Base-by-base conservation (phyloP, 2,329 filamentous ascomycete genomes). In the Neocatenulostroma microsporum region DNA sequence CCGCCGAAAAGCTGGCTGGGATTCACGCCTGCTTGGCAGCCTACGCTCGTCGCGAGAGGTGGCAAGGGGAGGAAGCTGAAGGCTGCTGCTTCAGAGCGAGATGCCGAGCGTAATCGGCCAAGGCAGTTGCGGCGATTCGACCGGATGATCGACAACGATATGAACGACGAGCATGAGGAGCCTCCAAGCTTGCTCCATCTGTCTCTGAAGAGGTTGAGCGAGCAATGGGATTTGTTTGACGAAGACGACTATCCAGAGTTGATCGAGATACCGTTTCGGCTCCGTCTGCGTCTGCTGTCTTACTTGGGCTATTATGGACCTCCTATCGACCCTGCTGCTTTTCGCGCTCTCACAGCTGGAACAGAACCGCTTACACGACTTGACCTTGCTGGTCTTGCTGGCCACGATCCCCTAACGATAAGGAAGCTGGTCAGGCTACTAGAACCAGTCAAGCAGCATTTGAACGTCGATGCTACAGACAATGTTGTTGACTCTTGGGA, bases 171-270 rank as follows among this genome's bases (percentile, higher is more conserved):
- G 8, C 34, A 29, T 30, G 25, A 27, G 4, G 30, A 34, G 14
- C 43, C 50, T n/a, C 45, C 50, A 23, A 72, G 67, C 35, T 57
- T 81, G 6, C 45, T 69, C 30, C 68, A 78, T 54, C 50, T 62
- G 4, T 54, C 68, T 12, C 51, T 80, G 24, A 74, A 70, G 46
- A 62, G 64, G 0, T 68, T 79, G 48, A 73, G 74, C 2, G 48
- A 55, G 17, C 66, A 75, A 17, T 81, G 76, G 76, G 54, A 64
- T 8, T 68, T 69, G 55, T 67, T 80, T 42, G 54, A 71, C 18
- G 65, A 72, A 34, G 76, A 76, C 44, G 74, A 79, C 47, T 68
- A 72, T 37, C 58, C 69, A 13, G 73, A 72, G 33, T 55, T 80
- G 3, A 60, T 64, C 2, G 60, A 68, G 3, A 48, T 80, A 10